Percentiles rank a stretch among this genome's conserved stretches.
phyloP scores from a whole-genome alignment of 139 green algal genomes.

The Spirogloea muscicola region DNA sequence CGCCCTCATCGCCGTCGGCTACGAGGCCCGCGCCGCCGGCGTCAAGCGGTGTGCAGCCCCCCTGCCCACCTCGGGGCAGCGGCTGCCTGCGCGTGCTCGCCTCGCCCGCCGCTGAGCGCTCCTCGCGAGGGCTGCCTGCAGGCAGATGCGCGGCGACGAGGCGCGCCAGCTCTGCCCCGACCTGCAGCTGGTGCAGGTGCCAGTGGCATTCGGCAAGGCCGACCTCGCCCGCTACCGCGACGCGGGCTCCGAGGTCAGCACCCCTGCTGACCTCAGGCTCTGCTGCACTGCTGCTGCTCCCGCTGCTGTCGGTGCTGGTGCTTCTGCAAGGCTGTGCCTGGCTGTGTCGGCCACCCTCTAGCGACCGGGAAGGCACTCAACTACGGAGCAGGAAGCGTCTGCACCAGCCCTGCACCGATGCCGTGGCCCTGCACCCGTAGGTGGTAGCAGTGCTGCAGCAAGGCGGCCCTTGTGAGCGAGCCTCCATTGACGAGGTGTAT shows the following conservation, averaged over 20 bases:
- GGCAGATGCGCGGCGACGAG: constrained; percentile 66
- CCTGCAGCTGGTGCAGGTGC: constrained; percentile 66
- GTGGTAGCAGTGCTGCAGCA: constrained; percentile 57
- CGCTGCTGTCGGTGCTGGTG: not conserved
- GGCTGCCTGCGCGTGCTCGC: not conserved
- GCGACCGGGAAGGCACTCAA: not conserved
- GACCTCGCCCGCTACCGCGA: constrained; percentile 74
- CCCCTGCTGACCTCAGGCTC: not conserved
- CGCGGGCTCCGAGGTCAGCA: constrained; percentile 49
- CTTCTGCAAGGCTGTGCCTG: not conserved
- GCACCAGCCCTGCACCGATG: not conserved
- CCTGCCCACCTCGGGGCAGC: not conserved
- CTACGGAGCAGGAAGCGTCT: not conserved
- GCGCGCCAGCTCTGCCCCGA: constrained; percentile 64
- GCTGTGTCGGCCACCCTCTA: not conserved
- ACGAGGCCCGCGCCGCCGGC: constrained; percentile 59
- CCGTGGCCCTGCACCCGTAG: constrained; percentile 16
- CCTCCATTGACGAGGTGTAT: constrained; percentile 80
- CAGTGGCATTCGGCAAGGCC: constrained; percentile 73
- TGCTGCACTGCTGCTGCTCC: not conserved
- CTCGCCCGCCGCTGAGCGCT: not conserved
- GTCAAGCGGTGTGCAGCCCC: constrained; percentile 61
- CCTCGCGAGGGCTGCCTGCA: constrained; percentile 31
- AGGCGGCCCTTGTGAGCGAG: constrained; percentile 58
- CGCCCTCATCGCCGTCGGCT: constrained; percentile 71